Conservation (phyloP, 2,329 filamentous ascomycete species). For the Fusarium verrucosum region DNA sequence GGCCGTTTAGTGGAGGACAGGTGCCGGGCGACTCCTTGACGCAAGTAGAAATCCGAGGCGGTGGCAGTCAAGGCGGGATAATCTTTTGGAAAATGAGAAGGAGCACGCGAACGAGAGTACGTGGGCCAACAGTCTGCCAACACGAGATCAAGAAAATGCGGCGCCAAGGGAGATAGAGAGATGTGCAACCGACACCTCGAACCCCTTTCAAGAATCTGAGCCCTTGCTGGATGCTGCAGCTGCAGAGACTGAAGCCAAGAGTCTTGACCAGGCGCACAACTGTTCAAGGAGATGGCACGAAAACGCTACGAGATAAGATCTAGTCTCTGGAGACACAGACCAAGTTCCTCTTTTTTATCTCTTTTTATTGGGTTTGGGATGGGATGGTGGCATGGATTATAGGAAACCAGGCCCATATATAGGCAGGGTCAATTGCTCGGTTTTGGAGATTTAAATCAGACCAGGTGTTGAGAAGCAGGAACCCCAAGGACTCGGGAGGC, state of each 20-base stretch:
- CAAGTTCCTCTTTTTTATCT: constrained; percentile 17
- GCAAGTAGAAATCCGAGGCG: constrained; percentile 26
- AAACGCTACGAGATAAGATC: constrained; percentile 27
- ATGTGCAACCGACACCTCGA: constrained; percentile 6
- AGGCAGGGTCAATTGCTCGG: constrained; percentile 6
- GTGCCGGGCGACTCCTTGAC: constrained; percentile 36
- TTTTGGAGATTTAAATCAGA: constrained; percentile 32
- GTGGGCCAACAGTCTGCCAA: constrained; percentile 5
- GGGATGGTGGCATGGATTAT: constrained; percentile 20
- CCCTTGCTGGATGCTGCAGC: constrained; percentile 34
- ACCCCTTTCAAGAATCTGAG: constrained; percentile 20
- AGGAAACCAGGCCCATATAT: constrained; percentile 13
- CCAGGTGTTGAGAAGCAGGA: constrained; percentile 6
- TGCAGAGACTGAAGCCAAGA: constrained; percentile 8
- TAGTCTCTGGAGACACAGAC: constrained; percentile 3
- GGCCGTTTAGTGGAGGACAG: constrained; percentile 50
- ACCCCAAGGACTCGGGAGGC: not conserved
- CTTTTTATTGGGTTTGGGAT: constrained; percentile 24
- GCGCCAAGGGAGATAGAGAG: constrained; percentile 27
- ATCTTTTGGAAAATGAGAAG: constrained; percentile 10
- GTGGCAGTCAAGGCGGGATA: constrained; percentile 23
- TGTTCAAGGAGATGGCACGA: constrained; percentile 22
- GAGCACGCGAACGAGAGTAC: constrained; percentile 8
- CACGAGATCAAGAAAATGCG: constrained; percentile 38
- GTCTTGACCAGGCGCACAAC: constrained; percentile 1